These are phyloP conservation scores for Aspergillus saccharolyticus DNA, from an alignment of 495 filamentous ascomycete genomes.

Conservation along the genomic window DNA sequence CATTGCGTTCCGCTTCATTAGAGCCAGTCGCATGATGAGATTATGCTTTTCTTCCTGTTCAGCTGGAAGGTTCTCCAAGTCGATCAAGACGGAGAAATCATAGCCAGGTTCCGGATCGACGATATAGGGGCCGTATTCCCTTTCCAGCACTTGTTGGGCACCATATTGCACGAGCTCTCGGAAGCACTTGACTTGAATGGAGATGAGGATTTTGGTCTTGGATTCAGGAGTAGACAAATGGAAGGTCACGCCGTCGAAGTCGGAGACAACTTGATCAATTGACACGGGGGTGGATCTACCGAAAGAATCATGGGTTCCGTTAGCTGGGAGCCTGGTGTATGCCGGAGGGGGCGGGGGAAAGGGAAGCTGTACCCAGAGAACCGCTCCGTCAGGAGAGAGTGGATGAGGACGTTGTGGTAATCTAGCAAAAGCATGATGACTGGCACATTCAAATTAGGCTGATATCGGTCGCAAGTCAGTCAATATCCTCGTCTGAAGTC, in stretches of 20 bases:
- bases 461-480: constrained; percentile 15
- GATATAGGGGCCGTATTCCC: constrained; percentile 92
- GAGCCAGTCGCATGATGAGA: constrained; percentile 74
- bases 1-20: constrained; percentile 97
- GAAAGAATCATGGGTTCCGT: constrained; percentile 19
- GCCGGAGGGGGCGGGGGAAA: constrained; percentile 18
- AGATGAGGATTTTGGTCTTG: constrained; percentile 89
- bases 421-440: constrained; percentile 85
- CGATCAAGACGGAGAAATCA: constrained; percentile 87
- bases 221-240: constrained; percentile 93
- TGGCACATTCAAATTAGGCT: constrained; percentile 6
- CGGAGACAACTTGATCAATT: constrained; percentile 95
- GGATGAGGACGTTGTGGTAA: constrained; percentile 97
- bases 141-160: constrained; percentile 80
- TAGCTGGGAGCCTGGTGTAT: constrained; percentile 33
- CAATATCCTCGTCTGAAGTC: neutral
- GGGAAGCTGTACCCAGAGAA: constrained; percentile 68
- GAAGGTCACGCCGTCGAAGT: constrained; percentile 97
- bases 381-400: constrained; percentile 90
- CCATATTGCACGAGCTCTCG: constrained; percentile 87
- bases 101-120: constrained; percentile 83
- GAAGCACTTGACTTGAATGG: constrained; percentile 91
- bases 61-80: constrained; percentile 79
- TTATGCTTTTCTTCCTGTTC: constrained; percentile 77
- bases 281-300: constrained; percentile 71